Percentiles rank a stretch among this genome's conserved stretches.
Evolutionary conservation across 2,329 filamentous ascomycete genomes (phyloP).

Genomic region (Sphaerostilbella broomeana): DNA sequence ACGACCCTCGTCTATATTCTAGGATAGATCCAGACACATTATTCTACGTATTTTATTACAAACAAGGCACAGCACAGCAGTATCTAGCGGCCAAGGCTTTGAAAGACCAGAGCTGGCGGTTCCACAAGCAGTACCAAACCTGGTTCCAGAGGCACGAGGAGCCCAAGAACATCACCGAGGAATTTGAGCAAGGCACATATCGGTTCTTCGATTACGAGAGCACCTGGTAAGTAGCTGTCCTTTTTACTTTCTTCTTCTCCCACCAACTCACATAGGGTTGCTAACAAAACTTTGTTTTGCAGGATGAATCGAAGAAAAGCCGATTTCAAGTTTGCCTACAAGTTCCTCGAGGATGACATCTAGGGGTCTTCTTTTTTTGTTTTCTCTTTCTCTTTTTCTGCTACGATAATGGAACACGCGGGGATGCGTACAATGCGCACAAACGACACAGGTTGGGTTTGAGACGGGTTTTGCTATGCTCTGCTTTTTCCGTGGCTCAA

Average conservation of each 20-base stretch:
- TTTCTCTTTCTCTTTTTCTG: too few relatives aligned
- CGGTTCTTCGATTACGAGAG: conserved; percentile 99
- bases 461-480: conserved; percentile 1
- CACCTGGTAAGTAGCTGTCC: conserved; percentile 68
- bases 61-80: conserved; percentile 92
- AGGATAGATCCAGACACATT: conserved; percentile 92
- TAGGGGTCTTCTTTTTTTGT: too few relatives aligned
- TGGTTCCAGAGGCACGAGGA: conserved; percentile 99
- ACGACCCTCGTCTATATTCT: conserved; percentile 80
- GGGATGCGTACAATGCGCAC: too few relatives aligned
- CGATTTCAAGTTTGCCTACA: conserved; percentile 97
- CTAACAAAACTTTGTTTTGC: conserved; percentile 8
- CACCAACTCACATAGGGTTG: background rate
- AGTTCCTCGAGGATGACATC: conserved; percentile 93
- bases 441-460: too few relatives aligned
- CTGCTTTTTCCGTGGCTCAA: conserved; percentile 6
- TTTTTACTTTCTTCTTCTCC: conserved; percentile 1
- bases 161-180: conserved; percentile 96
- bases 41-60: conserved; percentile 99
- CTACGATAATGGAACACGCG: conserved; percentile 5
- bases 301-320: conserved; percentile 99
- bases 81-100: conserved; percentile 93
- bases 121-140: conserved; percentile 99
- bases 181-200: conserved; percentile 98
- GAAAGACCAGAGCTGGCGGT: conserved; percentile 97